Base-by-base conservation (phyloP, 2,329 filamentous ascomycete genomes). In the Aspergillus novofumigatus region DNA sequence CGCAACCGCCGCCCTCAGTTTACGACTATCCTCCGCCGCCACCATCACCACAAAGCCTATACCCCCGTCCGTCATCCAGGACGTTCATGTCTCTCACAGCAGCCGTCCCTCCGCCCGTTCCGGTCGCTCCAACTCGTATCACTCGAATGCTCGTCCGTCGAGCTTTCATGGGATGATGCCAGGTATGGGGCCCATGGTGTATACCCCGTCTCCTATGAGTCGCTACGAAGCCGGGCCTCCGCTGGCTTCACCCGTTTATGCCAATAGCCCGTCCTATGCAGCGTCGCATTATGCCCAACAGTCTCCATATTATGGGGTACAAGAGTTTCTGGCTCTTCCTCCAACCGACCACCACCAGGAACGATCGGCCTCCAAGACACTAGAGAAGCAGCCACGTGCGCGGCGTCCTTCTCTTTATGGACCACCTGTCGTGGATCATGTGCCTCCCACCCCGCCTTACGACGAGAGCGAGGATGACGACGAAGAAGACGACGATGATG, bases 131-230 rank as follows among this genome's bases (percentile, higher is more conserved):
- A 66, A 66, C 56, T 65, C 73, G n/a, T 75, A 76, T 47, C 72
- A 76, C 57, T 48, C 69, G 45, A 65, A 65, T 59, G 63, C 62
- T 41, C 69, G 75, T 52, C 75, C 76, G 14, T 55, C 73, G 51
- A 77, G 75, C 56, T 76, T 69, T 56, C 75, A 77, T 58, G 72
- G 69, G 9, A 64, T 68, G 54, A 59, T 65, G 29, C 70, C 69
- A 29, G 71, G 72, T 41, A 66, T 71, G 62, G 64, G 61, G 7
- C 63, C 58, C 10, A 62, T 68, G 52, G 63, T 70, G 62, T 71
- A 72, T 51, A 59, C 59, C 28, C 64, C 69, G 49, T 61, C 67
- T 29, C 63, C 66, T 49, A 63, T 72, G 60, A 62, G 59, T 49
- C 66, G 57, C 51, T 72, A 69, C 51, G 73, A 74, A 17, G 68